Evolutionary conservation across 352 stramenopile genomes (phyloP), one percentile per base, ranked within the genome.

Genomic region (Peronosclerospora sorghi): DNA sequence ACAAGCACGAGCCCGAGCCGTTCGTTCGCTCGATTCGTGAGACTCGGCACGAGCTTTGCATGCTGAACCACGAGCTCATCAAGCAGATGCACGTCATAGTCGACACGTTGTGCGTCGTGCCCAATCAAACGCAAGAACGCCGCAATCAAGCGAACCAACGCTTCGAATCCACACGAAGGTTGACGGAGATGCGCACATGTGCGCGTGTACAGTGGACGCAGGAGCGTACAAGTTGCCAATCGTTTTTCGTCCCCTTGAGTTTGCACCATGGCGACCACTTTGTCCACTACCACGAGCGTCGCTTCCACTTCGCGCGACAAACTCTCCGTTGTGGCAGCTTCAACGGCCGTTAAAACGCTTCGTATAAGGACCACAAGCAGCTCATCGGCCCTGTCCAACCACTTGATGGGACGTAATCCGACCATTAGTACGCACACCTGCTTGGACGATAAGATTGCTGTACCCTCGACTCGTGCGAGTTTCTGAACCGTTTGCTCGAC

Each of bases 351-450:
- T 1, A 72, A 7, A 27, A 32, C 37, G 15, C 50, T 61, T 6
- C 45, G 58, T 35, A 62, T 10, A 28, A 72, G 36, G 9, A 65
- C 20, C 14, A 39, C 26, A 21, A 62, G 32, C 14, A 68, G 27
- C 12, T 41, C 45, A 12, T 35, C 27, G 19, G 39, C 32, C 12
- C 9, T 37, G 32, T 46, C 30, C 18, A 19, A 32, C 17, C 6
- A 28, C 2, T 2, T 37, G 42, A 20, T 41, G 27, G 18, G 62
- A 7, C 54, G 62, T 41, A 60, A 51, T n/a, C n/a, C n/a, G n/a
- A 29, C 71, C 15, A n/a, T 32, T 18, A 81, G 44, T 4, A 76
- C 21, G 12, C 54, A 57, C 3, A 76, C 32, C 15, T 81, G 69
- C 1, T 32, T 32, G n/a, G 64, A 54, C 18, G 68, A 45, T 18